A percentile compares a stretch with the other conserved stretches of the same genome.
phyloP scores from a whole-genome alignment of 2,329 filamentous ascomycete genomes.

The Talaromyces rugulosus region DNA sequence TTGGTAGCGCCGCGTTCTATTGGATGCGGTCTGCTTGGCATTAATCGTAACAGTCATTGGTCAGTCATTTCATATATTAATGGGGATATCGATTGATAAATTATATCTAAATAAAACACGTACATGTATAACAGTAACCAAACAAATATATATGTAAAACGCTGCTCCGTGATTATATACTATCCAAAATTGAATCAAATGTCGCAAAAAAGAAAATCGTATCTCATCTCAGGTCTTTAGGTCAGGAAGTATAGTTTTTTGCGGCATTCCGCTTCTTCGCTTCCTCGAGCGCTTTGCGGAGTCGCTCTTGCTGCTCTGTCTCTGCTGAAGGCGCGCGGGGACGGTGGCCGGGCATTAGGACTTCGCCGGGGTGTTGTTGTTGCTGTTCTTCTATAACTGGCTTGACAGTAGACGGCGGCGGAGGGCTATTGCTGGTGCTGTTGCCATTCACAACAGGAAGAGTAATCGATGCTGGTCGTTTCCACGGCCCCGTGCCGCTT shows the following conservation, averaged over 20 bases:
- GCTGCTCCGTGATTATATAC: not conserved
- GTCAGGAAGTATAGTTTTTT: constrained; percentile 19
- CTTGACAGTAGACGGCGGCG: not conserved
- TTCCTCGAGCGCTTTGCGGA: constrained; percentile 49
- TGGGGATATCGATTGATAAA: not conserved
- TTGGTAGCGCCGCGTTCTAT: not conserved
- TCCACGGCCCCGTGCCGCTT: constrained; percentile 17
- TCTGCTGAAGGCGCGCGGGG: constrained; percentile 27
- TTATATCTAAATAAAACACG: not conserved
- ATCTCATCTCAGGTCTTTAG: not conserved
- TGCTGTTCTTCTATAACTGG: constrained; percentile 1
- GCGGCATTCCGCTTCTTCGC: constrained; percentile 52
- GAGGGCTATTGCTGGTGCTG: not conserved
- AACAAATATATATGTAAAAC: not conserved
- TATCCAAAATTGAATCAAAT: not conserved
- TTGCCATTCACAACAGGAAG: not conserved
- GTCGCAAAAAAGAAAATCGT: not conserved
- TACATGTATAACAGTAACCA: not conserved
- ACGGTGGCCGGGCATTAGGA: constrained; percentile 15
- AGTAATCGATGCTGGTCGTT: constrained; percentile 13
- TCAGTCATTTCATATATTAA: not conserved
- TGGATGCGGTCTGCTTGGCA: not conserved
- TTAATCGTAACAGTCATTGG: too few species aligned
- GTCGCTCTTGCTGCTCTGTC: constrained; percentile 43
- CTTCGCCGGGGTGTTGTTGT: constrained; percentile 10